Base-by-base conservation (phyloP, 768 basidiomycete genomes). In the Suillus luteus region DNA sequence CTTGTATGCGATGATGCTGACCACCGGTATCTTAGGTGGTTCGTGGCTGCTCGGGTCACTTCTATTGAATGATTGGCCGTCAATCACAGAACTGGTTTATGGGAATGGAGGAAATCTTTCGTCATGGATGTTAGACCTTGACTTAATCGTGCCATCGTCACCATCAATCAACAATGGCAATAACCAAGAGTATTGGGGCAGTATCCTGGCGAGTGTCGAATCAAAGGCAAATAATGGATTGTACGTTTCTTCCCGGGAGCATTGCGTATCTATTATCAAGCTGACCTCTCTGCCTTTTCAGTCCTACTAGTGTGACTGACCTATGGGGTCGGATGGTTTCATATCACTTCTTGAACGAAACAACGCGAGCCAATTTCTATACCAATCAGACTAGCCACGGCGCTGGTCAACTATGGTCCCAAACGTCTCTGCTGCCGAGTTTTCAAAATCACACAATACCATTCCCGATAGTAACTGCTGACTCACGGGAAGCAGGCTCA, bases 291-390 rank as follows among this genome's bases (percentile, higher is more conserved):
- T 55, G 8, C 49, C 1, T 44, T 37, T 60, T 0, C 65, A 89
- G 88, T 46, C 83, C 88, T 69, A 88, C 86, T 22, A 88, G 87
- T 61, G 63, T 90, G 52, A 84, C 84, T 1, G 90, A 92, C 69
- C 76, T 85, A 7, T 91, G 87, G 82, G 78, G 73, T 0, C 84
- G 88, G 1, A 83, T 86, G 72, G 81, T 92, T 40, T 82, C 87
- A 1, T 88, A 89, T 66, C 91, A 93, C 72, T 92, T 92, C 68
- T 76, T 89, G 63, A 90, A 87, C 69, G 83, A 85, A 59, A 92
- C 90, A 0, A 78, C 80, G 7, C 76, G 80, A 17, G 62, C 61
- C 11, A 86, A 90, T 69, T 86, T 90, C 68, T 88, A 86, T 73
- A 83, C 83, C 2, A 84, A 86, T 55, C 72, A 80, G 49, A 77